These are phyloP conservation scores for Ilyonectria sp. DNA, from an alignment of 2,329 filamentous ascomycete genomes.

Conservation along the genomic window DNA sequence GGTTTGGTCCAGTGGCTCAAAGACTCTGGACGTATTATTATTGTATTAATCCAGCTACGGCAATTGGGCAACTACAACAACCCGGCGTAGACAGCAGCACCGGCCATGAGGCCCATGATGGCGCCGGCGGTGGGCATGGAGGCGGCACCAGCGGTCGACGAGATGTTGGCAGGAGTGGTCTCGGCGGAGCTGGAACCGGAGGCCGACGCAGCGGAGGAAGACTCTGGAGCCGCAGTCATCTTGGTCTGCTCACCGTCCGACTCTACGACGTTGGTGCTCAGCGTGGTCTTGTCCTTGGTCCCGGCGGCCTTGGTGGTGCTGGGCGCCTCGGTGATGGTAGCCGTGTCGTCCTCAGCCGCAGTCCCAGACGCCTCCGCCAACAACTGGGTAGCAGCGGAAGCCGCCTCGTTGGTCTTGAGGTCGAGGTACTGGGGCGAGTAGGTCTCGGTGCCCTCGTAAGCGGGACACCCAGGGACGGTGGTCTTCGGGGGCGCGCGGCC, in stretches of 20 bases:
- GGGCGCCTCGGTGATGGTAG: constrained; percentile 39
- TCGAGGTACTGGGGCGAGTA: constrained; percentile 67
- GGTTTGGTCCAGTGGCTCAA: not conserved
- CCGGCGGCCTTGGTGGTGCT: constrained; percentile 30
- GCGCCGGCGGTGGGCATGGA: constrained; percentile 45
- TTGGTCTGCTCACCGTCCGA: constrained; percentile 19
- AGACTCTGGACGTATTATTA: not conserved
- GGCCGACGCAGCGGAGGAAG: too few relatives aligned
- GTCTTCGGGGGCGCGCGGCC: constrained; percentile 76
- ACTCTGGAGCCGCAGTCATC: not conserved
- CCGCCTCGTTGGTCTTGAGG: constrained; percentile 46
- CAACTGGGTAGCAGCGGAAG: constrained; percentile 10
- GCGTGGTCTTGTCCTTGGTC: constrained; percentile 25
- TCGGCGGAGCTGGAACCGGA: constrained; percentile 34
- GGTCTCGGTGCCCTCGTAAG: constrained; percentile 69
- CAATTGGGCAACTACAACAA: constrained; percentile 39
- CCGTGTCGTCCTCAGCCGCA: constrained; percentile 19
- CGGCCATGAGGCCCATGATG: constrained; percentile 47
- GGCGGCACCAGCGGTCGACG: constrained; percentile 43
- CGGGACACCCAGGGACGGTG: constrained; percentile 72
- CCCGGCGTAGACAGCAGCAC: constrained; percentile 48
- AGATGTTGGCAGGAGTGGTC: constrained; percentile 36
- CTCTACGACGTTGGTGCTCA: constrained; percentile 27
- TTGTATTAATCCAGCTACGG: not conserved
- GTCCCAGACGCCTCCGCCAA: constrained; percentile 1